Base-by-base conservation (phyloP, 2,329 filamentous ascomycete genomes). In the Akanthomyces muscarius region DNA sequence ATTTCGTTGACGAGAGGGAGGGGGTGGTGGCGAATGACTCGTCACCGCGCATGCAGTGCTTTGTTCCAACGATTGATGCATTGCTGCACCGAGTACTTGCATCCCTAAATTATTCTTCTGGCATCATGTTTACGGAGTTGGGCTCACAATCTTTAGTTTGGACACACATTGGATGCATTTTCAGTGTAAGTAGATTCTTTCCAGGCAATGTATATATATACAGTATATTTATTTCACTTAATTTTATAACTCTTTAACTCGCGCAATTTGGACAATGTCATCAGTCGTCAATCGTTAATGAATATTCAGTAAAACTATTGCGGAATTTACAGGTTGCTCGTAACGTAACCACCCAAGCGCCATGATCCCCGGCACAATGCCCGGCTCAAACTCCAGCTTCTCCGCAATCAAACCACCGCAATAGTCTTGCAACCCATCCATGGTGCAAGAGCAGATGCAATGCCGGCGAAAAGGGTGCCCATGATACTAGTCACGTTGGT, bases 401-500 rank as follows among this genome's bases (percentile, higher is more conserved):
- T 41, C 13, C 4, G 21, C 36, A 5, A 8, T 41, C 3, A 41
- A 25, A 36, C 36, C n/a, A 4, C 4, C 11, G 11, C 41, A 5
- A 11, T 13, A 18, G 14, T 5, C 14, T 33, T 10, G 30, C 8
- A 5, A 28, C 11, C 30, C 18, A 25, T 48, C 23, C 44, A 36
- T 18, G 45, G 56, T 13, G 25, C 58, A 18, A 61, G 47, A 45
- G 48, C 58, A n/a, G 23, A 45, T 2, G 65, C 58, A 5, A 68
- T 1, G 42, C 69, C 61, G 30, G 68, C 63, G 44, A 69, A 21
- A 5, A 68, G n/a, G 41, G 69, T 44, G 42, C 65, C 69, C 18
- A 71, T 13, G 8, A 69, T 16, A 18, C 72, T 73, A 21, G 23
- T 33, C 23, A 38, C 14, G n/a, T 55, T 42, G 42, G 36, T 36